These are phyloP conservation scores for Eucalyptus melliodora DNA, from an alignment of 345 rosid species.

Conservation along the genomic window DNA sequence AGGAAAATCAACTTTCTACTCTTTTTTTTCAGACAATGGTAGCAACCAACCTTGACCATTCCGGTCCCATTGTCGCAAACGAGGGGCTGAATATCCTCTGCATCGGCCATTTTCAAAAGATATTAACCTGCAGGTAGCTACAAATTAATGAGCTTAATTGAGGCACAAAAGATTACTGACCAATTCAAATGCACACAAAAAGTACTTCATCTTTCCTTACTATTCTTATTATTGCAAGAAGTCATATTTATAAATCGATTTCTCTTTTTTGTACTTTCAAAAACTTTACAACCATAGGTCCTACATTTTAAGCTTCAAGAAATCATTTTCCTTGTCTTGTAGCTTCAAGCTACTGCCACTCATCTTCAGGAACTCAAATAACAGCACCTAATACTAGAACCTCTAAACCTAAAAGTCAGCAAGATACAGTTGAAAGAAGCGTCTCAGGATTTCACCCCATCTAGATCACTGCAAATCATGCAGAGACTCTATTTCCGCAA, in stretches of 20 bases:
- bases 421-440: background rate
- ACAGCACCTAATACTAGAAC: background rate
- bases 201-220: background rate
- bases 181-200: background rate
- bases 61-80: slow-evolving; percentile 77
- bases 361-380: background rate
- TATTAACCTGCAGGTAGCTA: background rate
- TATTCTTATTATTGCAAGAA: background rate
- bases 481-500: background rate
- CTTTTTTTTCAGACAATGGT: background rate
- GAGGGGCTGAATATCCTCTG: slow-evolving; percentile 83
- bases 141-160: background rate
- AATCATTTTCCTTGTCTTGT: background rate
- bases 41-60: slow-evolving; percentile 53
- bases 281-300: background rate
- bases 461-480: background rate
- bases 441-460: background rate
- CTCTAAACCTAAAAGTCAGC: background rate
- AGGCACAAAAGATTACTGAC: background rate
- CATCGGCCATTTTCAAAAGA: slow-evolving; percentile 67
- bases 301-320: background rate
- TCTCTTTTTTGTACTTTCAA: background rate
- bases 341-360: background rate
- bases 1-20: background rate
- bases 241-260: background rate